Percentiles rank a stretch among this genome's conserved stretches.
Evolutionary conservation across 2,329 filamentous ascomycete species (phyloP).

Genomic region (Aspergillus pseudonomiae): DNA sequence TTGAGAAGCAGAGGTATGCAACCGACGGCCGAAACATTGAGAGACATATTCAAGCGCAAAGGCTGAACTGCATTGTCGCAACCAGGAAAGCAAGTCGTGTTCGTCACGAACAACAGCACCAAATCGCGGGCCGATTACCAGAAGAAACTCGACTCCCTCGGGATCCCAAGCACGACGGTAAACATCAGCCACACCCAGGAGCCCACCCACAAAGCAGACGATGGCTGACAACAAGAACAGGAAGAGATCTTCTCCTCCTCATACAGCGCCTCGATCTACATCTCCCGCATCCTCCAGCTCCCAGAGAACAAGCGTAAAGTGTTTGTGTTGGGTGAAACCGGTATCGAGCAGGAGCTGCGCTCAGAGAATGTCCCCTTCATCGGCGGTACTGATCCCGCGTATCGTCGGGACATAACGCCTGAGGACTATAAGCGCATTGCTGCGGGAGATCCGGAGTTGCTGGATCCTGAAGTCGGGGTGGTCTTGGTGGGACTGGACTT

Average conservation of each 20-base stretch:
- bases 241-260: conserved; percentile 96
- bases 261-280: conserved; percentile 95
- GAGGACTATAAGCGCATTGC: conserved; percentile 81
- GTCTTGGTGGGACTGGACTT: conserved; percentile 92
- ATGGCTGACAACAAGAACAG: conserved; percentile 36
- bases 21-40: conserved; percentile 9
- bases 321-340: conserved; percentile 87
- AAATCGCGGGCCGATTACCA: conserved; percentile 92
- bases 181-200: conserved; percentile 18
- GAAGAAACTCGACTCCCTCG: conserved; percentile 81
- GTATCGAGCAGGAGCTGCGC: conserved; percentile 85
- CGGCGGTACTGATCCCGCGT: conserved; percentile 80
- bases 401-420: conserved; percentile 75
- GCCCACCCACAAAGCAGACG: not conserved
- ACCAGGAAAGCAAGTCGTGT: conserved; percentile 85
- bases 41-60: not conserved
- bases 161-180: conserved; percentile 73
- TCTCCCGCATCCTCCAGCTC: conserved; percentile 84
- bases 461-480: conserved; percentile 87
- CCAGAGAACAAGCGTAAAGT: conserved; percentile 84
- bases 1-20: conserved; percentile 74
- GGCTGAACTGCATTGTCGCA: not conserved
- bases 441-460: conserved; percentile 65
- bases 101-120: conserved; percentile 98
- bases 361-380: conserved; percentile 78